A percentile compares a stretch with the other conserved stretches of the same genome.
These are phyloP conservation scores for Actinidia polygama DNA, from an alignment of 179 eudicot species.

Conservation along the genomic window DNA sequence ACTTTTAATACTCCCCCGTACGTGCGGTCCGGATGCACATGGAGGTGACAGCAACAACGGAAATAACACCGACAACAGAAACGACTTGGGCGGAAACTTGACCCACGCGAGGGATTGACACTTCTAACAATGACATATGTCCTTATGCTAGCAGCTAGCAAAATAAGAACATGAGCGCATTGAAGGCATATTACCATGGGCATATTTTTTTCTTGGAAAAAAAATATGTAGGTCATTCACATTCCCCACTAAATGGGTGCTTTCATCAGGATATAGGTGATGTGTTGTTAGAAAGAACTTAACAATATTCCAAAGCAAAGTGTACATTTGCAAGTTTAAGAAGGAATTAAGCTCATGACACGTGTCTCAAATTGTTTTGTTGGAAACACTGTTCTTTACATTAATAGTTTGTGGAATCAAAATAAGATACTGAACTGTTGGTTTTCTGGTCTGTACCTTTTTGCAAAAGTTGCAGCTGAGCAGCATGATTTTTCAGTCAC, in stretches of 20 bases:
- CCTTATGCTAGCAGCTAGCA: background rate
- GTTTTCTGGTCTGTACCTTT: background rate
- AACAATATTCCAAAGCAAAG: background rate
- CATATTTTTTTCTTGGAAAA: background rate
- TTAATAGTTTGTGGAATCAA: background rate
- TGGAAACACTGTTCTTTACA: background rate
- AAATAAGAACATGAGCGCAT: background rate
- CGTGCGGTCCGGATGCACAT: no score
- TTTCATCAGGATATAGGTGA: background rate
- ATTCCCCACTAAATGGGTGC: background rate
- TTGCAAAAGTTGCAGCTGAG: background rate
- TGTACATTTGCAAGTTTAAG: background rate
- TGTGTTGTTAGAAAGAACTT: background rate
- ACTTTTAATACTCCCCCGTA: no score
- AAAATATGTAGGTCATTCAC: background rate
- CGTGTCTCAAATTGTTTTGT: background rate
- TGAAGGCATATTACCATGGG: background rate
- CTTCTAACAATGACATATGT: background rate
- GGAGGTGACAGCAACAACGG: no score
- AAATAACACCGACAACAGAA: no score
- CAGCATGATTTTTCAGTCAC: slow-evolving; percentile 3
- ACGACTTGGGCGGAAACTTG: no score
- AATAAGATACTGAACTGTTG: background rate
- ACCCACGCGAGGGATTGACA: no score
- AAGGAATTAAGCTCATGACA: background rate